Base-by-base conservation (phyloP, 495 filamentous ascomycete genomes). In the Penicillium atrosanguineum region DNA sequence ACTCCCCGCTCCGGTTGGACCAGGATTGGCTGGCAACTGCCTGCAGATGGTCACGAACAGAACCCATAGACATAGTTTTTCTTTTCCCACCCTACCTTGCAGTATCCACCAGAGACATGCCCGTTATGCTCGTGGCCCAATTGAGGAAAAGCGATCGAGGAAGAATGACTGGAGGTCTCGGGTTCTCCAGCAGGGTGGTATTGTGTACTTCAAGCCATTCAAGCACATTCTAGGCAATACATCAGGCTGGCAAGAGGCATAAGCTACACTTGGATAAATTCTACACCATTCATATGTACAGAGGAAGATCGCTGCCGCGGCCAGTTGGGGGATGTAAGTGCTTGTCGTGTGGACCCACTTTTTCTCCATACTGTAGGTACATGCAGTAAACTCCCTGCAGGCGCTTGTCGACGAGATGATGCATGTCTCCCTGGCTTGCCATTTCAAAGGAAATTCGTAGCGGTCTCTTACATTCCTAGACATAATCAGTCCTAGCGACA, bases 391-490 rank as follows among this genome's bases (percentile, higher is more conserved):
- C 28, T 31, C 7, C 28, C 4, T 31, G 28, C 28, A 31, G 11
- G 28, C 11, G 28, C 28, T 31, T 31, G 11, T 7, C 6, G 21
- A 20, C 15, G 11, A 48, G 19, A 40, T 19, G 31, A 15, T 40
- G 18, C 46, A 40, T 34, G 47, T 16, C 28, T 31, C 23, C 38
- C 48, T 15, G n/a, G 39, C 25, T 23, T 31, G 1, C 11, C 28
- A 8, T 7, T 23, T 2, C 2, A 23, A 23, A 23, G 23, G 23
- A 2, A 31, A 31, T 31, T 31, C 47, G 37, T 44, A 47, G 44
- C 9, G 7, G 44, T 54, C 36, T 36, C 51, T 54, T 29, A 23
- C 15, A 18, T 21, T 31, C 36, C 16, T 55, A 16, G 45, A 48
- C 37, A 21, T 36, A 7, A 34, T 12, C 44, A 12, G 21, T 25